phyloP scores from a whole-genome alignment of 1,284 basidiomycete genomes.

The Ustilago loliicola region DNA sequence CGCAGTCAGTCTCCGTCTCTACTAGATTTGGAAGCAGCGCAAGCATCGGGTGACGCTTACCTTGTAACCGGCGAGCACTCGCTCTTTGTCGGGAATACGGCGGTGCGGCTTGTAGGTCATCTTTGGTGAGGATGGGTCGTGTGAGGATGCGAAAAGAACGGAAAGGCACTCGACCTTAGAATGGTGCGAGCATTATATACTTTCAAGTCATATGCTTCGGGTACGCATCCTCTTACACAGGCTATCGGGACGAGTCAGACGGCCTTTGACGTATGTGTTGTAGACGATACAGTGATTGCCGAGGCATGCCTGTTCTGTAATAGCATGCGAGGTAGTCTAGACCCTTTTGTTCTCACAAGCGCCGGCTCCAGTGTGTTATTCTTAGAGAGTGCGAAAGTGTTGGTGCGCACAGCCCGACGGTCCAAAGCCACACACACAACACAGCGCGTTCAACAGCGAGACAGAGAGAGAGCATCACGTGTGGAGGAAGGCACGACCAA shows the following conservation, averaged over 20 bases:
- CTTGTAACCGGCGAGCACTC: conserved; percentile 51
- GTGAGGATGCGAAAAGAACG: not conserved
- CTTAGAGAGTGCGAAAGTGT: conserved; percentile 2
- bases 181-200: conserved; percentile 11
- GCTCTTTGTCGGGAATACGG: conserved; percentile 49
- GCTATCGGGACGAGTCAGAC: not conserved
- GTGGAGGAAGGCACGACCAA: conserved; percentile 25
- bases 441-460: not conserved
- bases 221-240: too few relatives aligned
- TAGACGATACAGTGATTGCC: conserved; percentile 11
- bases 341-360: not conserved
- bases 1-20: not conserved
- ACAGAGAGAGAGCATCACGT: conserved; percentile 27
- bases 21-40: conserved; percentile 2
- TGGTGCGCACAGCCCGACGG: not conserved
- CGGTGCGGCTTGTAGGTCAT: conserved; percentile 51
- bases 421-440: too few relatives aligned
- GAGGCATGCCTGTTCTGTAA: conserved; percentile 18
- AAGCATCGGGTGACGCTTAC: conserved; percentile 25
- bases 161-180: not conserved
- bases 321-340: conserved; percentile 15
- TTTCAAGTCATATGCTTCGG: conserved; percentile 7
- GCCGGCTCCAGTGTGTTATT: not conserved
- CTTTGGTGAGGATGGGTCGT: not conserved
- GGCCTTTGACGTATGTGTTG: not conserved